phyloP scores from a whole-genome alignment of 805 yeast species.

The Ogataea allantospora region DNA sequence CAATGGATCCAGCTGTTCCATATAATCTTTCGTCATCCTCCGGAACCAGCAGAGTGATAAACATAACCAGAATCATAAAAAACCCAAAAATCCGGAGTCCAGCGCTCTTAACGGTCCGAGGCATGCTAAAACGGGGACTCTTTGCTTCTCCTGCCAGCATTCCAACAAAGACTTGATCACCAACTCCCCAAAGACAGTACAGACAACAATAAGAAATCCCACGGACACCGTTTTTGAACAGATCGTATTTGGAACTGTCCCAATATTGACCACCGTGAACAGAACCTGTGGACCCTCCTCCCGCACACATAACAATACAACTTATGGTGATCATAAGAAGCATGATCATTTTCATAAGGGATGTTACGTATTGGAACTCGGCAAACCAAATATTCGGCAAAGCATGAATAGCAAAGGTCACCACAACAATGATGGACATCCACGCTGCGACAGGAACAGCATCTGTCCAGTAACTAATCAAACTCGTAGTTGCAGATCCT shows the following conservation, averaged over 20 bases:
- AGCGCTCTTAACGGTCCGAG: constrained; percentile 14
- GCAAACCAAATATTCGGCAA: constrained; percentile 14
- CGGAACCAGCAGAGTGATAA: constrained; percentile 57
- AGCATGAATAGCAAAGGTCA: constrained; percentile 13
- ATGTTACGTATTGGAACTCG: constrained; percentile 12
- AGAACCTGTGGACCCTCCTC: constrained; percentile 13
- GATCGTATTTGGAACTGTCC: constrained; percentile 10
- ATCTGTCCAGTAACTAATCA: constrained; percentile 14
- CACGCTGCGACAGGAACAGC: constrained; percentile 13
- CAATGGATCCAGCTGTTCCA: constrained; percentile 45
- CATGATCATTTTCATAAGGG: constrained; percentile 11
- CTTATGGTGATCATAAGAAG: constrained; percentile 8
- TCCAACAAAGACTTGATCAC: constrained; percentile 15
- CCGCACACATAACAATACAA: constrained; percentile 15
- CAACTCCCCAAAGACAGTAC: constrained; percentile 15
- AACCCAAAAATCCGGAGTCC: constrained; percentile 27
- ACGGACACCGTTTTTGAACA: constrained; percentile 14
- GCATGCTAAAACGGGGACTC: constrained; percentile 15
- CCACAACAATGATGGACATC: constrained; percentile 13
- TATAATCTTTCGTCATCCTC: constrained; percentile 45
- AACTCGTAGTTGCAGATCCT: constrained; percentile 13
- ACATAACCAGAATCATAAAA: constrained; percentile 45
- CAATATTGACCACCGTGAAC: constrained; percentile 14
- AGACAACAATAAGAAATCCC: constrained; percentile 13
- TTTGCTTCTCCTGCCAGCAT: constrained; percentile 15